Base-by-base conservation (phyloP, 108 stramenopile species). In the Cyclotella sp. region DNA sequence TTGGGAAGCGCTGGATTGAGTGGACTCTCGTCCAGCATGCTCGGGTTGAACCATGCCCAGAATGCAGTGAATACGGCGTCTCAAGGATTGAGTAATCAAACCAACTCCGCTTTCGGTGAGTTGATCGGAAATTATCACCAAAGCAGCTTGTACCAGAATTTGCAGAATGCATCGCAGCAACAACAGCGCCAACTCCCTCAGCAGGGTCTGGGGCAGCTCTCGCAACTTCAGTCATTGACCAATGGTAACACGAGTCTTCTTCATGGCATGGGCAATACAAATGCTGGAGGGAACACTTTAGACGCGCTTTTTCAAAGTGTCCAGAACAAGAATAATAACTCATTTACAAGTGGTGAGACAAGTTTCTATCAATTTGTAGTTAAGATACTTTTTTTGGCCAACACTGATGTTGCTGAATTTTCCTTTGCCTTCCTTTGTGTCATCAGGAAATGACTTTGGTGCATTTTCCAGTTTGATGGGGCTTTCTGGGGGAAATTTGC, bases 91-190 rank as follows among this genome's bases (percentile, higher is more conserved):
- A 55, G 44, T 40, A 66, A 80, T 53, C 68, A 78, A 47, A 61
- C 72, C 57, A 86, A 86, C 70, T 81, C 89, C 9, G 44, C 45
- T 1, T 47, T 45, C 22, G 43, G 45, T 22, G 34, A 46, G 0
- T 45, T 28, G 16, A 13, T 64, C 1, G 61, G 61, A 34, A 40
- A n/a, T 21, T 41, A 62, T 22, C 28, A 64, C 45, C 54, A 57
- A 58, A 63, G 51, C 34, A 61, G 21, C 40, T 63, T 70, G 22
- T 30, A 70, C 21, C 68, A 77, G 52, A 68, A 30, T 55, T 43
- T 76, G 26, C 29, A 58, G 45, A 42, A 58, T 22, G 68, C 63
- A 59, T 41, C 59, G 22, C 47, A 69, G 30, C 64, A 52, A 26
- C 73, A 75, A 29, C 73, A 75, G 41, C 29, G 34, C n/a, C 60